Conservation (phyloP, 768 basidiomycete species). For the Russula sp. region DNA sequence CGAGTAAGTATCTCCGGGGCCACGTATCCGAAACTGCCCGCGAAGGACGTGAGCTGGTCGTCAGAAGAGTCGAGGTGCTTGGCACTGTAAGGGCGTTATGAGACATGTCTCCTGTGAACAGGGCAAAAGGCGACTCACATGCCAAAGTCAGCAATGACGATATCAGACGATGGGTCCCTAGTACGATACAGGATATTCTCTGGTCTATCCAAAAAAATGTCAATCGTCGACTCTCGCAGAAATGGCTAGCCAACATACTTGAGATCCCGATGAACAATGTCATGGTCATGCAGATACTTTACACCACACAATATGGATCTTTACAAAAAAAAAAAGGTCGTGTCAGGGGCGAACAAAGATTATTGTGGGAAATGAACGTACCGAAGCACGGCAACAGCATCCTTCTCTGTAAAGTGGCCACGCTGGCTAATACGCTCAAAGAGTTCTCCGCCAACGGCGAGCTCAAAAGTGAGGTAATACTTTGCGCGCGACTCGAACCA, state of each 20-base stretch:
- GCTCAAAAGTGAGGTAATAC: conserved; percentile 93
- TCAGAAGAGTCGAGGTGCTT: conserved; percentile 71
- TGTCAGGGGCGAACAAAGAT: neutral
- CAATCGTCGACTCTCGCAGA: neutral
- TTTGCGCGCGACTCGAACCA: conserved; percentile 93
- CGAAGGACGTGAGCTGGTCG: conserved; percentile 63
- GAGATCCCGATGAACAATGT: conserved; percentile 94
- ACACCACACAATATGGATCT: conserved; percentile 84
- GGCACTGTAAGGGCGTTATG: conserved; percentile 40
- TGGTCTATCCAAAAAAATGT: conserved; percentile 45
- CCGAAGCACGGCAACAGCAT: conserved; percentile 74
- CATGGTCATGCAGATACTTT: conserved; percentile 81
- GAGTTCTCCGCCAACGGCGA: conserved; percentile 90
- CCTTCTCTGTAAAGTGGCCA: conserved; percentile 91
- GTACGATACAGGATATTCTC: conserved; percentile 95
- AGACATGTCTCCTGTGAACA: neutral
- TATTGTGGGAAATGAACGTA: conserved; percentile 32
- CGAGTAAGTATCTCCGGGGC: conserved; percentile 84
- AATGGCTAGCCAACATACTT: conserved; percentile 42
- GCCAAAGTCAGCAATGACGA: conserved; percentile 96
- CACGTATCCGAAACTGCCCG: conserved; percentile 83
- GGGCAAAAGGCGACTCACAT: conserved; percentile 49
- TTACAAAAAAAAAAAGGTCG: neutral
- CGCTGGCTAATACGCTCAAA: conserved; percentile 80
- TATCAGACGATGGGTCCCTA: conserved; percentile 62